These are phyloP conservation scores for Phytophthora pisi DNA, from an alignment of 352 stramenopile genomes.

Conservation along the genomic window DNA sequence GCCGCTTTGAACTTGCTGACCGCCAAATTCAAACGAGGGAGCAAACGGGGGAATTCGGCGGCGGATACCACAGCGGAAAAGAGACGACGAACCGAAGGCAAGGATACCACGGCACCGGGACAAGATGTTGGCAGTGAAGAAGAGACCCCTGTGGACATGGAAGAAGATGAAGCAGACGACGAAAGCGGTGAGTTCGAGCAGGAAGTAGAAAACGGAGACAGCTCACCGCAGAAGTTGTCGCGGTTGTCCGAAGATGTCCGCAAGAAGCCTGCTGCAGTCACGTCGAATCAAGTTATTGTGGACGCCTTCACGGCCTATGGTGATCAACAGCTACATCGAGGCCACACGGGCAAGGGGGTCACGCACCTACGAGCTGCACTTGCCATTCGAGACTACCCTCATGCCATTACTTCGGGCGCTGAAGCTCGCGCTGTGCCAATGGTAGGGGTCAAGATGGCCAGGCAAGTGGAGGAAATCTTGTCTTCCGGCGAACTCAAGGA, in stretches of 20 bases:
- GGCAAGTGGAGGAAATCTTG: conserved; percentile 60
- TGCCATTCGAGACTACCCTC: conserved; percentile 51
- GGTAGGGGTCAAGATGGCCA: conserved; percentile 55
- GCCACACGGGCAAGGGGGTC: conserved; percentile 67
- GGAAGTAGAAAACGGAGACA: not conserved
- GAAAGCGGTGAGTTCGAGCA: not conserved
- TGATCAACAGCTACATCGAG: conserved; percentile 45
- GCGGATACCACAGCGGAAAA: not conserved
- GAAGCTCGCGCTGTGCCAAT: conserved; percentile 44
- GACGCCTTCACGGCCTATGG: conserved; percentile 65
- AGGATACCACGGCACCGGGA: not conserved
- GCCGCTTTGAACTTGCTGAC: conserved; percentile 9
- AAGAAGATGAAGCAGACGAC: conserved; percentile 15
- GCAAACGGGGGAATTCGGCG: conserved; percentile 16
- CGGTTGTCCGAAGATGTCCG: conserved; percentile 55
- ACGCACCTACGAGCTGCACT: conserved; percentile 60
- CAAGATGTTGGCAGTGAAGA: not conserved
- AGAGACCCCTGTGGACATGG: not conserved
- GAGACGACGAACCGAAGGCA: not conserved
- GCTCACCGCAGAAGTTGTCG: conserved; percentile 33
- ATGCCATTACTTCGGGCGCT: conserved; percentile 41
- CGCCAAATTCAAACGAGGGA: conserved; percentile 4
- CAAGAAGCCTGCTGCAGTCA: conserved; percentile 34
- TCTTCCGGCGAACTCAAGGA: conserved; percentile 47
- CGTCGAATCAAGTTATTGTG: conserved; percentile 66